phyloP scores from a whole-genome alignment of 1,284 basidiomycete species.

The Ustilago hordei region DNA sequence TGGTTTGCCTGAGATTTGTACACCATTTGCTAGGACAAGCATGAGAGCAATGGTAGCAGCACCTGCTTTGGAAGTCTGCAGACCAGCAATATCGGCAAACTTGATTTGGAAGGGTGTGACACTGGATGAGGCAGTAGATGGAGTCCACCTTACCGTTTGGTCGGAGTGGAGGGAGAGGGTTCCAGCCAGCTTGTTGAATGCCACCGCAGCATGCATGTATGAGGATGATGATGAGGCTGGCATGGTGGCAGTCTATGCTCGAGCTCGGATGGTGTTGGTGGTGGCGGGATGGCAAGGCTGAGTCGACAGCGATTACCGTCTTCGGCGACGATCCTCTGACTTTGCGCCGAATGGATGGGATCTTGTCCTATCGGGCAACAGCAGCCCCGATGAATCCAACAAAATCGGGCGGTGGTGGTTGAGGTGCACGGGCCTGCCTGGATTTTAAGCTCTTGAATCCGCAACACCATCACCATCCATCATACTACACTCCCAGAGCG shows the following conservation, averaged over 20 bases:
- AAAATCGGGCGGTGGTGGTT: slow-evolving; percentile 11
- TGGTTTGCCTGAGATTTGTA: slow-evolving; percentile 44
- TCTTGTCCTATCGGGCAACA: not conserved
- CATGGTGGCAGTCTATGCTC: slow-evolving; percentile 13
- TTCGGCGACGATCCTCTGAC: not conserved
- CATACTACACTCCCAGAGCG: not conserved
- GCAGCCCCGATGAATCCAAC: not conserved
- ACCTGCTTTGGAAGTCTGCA: slow-evolving; percentile 58
- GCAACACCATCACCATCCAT: not conserved
- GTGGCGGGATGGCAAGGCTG: not conserved
- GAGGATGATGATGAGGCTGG: slow-evolving; percentile 38
- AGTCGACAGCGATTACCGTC: not conserved
- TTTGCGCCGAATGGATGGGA: not conserved
- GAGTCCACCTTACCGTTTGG: slow-evolving; percentile 45
- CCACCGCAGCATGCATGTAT: slow-evolving; percentile 51
- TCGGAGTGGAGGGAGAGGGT: slow-evolving; percentile 45
- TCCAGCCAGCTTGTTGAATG: slow-evolving; percentile 56
- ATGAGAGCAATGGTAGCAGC: slow-evolving; percentile 59
- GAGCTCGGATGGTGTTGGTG: slow-evolving; percentile 9
- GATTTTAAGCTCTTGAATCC: not conserved
- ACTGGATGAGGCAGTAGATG: slow-evolving; percentile 46
- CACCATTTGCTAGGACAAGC: slow-evolving; percentile 47
- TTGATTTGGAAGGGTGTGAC: slow-evolving; percentile 40
- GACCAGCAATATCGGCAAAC: slow-evolving; percentile 48
- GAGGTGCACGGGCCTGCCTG: slow-evolving; percentile 9